Base-by-base conservation (phyloP, 306 rosid genomes). In the Canavalia gladiata region DNA sequence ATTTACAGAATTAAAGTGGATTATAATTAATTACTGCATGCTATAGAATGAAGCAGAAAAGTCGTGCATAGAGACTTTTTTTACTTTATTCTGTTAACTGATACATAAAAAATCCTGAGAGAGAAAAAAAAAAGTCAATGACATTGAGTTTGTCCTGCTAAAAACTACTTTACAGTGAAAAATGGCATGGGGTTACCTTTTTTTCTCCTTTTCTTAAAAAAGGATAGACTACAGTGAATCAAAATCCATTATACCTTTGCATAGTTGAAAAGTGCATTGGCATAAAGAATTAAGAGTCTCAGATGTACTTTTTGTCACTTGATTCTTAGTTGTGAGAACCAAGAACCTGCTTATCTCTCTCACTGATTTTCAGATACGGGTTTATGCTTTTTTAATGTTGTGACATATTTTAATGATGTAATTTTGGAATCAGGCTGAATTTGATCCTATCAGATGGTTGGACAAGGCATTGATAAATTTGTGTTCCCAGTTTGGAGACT, bases 371-470 rank as follows among this genome's bases (percentile, higher is more conserved):
- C 71, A 81, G 62, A 70, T 52, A 47, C 52, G 59, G 4, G 67
- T 77, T 71, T 83, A 31, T 47, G 65, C 52, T 68, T 73, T 42
- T 51, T 7, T 72, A 33, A 73, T 69, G 13, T 78, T 73, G 39
- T 81, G 69, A 78, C 68, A 54, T 72, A 74, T 4, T 66, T 39
- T 87, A 84, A 69, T 49, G 65, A 71, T 78, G 75, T 72, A 69
- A 83, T 54, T 85, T 55, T 79, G 39, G 34, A 80, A 86, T 79
- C 90, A 93, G 99, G 98, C 97, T 74, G 99, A 93, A 87, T 95
- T 93, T 88, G 99, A 95, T 82, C 99, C 99, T 80, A 89, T 95
- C 84, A 88, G 98, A 88, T 95, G 99, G 99, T 72, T 95, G 92
- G 99, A 95, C 82, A 95, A 93, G 87, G 87, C 99, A 78, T 83